Base-by-base conservation (phyloP, 2,329 filamentous ascomycete species). In the Pseudonectria foliicola region DNA sequence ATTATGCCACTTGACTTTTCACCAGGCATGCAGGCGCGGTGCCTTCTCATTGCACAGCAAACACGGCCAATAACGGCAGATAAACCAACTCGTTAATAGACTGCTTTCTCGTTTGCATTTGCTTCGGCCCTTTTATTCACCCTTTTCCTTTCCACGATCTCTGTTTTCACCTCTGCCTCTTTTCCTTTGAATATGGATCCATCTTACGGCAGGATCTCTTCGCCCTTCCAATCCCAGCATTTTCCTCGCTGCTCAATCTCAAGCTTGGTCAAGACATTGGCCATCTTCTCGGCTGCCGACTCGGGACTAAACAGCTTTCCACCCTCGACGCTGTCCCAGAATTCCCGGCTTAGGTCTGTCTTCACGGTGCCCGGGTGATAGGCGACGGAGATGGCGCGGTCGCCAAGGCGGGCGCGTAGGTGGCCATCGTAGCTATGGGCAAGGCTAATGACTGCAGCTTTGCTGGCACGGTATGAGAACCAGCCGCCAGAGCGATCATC, bases 351-450 rank as follows among this genome's bases (percentile, higher is more conserved):
- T 42, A 93, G 62, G 8, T 73, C 79, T 33, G 85, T 92, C 63
- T 73, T 79, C 31, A 92, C 85, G 1, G 85, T 92, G 3, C 86
- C 85, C 1, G 86, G 86, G 59, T 92, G 86, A 52, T 92, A 70
- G 8, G 72, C 73, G 10, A 93, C 62, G 1, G 77, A 77, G 45
- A 87, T 66, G 0, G 82, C 83, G 33, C 74, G 77, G 1, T 73
- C 71, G 0, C 70, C 77, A 39, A 72, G 70, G 27, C 70, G 67
- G 4, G 70, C 64, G 25, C 60, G 59, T 23, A 92, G 60, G 52
- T 79, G 73, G 18, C 82, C 68, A 55, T 92, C 85, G 42, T 87
- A 78, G 6, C 74, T 82, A 60, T 80, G 84, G 7, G 76, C 75
- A 10, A 87, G 38, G 51, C 80, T 80, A 44, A 80, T 86, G 4